Base-by-base conservation (phyloP, 1,284 basidiomycete species). In the Ustilago xerochloae region DNA sequence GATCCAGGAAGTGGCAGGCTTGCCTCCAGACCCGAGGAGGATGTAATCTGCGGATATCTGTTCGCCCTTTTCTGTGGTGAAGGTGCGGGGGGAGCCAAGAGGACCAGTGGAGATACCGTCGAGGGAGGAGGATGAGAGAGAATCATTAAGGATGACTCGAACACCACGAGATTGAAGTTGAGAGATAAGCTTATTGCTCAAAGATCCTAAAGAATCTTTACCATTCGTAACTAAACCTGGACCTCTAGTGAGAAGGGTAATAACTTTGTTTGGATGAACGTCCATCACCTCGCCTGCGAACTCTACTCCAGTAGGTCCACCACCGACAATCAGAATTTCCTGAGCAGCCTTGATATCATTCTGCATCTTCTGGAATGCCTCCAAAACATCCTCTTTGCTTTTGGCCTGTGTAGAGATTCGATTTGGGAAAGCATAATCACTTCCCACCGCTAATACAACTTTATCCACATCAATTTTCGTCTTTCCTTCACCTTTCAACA, bases 241-340 rank as follows among this genome's bases (percentile, higher is more conserved):
- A 0, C 62, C 59, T 18, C 84, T 9, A 83, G 70, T 66, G 62
- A 72, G 76, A 47, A 87, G 65, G 10, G 86, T 86, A 57, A 87
- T 77, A 28, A 57, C 52, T 32, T 65, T 64, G 24, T 55, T 39
- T 8, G 58, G 45, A 46, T 81, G 73, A 13, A 29, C 26, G 6
- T 61, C 52, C 12, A 57, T 15, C 29, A 80, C 63, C 32, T 80
- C 73, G n/a, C 87, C 87, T 0, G 85, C 85, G 41, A 85, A 78
- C 66, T 88, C 87, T 29, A 87, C 75, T 3, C 87, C 87, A 20
- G 86, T 86, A 0, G 86, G 78, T 6, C 87, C 87, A 46, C 76
- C 78, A 12, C 78, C 78, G 6, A 80, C 55, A 6, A 79, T 57
- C 15, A 80, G 36, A 35, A 80, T 58, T 28, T 63, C 39, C 49